Conservation (phyloP, 208 protist genomes). For the Strigomonas culicis region DNA sequence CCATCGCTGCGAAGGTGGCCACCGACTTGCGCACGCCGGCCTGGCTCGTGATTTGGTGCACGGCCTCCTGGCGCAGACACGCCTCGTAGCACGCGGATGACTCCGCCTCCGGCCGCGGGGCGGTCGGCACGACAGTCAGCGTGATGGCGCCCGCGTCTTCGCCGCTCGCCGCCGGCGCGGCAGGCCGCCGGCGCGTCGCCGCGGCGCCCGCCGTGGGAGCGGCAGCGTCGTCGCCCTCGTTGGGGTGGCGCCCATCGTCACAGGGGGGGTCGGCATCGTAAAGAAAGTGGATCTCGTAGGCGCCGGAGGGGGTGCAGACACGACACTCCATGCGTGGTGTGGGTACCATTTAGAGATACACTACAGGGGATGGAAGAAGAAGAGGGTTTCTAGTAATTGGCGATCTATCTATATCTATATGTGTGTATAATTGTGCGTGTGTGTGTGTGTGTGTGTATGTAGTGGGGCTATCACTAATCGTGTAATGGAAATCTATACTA, state of each 20-base stretch:
- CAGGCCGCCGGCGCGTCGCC: no score
- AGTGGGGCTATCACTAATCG: not conserved
- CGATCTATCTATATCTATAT: not conserved
- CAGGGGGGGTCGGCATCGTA: constrained; percentile 19
- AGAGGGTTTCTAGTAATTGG: not conserved
- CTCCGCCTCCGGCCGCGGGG: no score
- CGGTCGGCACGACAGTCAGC: no score
- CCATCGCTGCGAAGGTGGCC: constrained; percentile 61
- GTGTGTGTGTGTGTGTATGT: not conserved
- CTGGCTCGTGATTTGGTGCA: constrained; percentile 41
- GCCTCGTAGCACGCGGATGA: no score
- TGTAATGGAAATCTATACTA: no score
- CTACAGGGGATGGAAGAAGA: constrained; percentile 10
- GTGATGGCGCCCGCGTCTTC: no score
- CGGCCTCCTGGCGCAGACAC: not conserved
- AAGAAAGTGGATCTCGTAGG: constrained; percentile 56
- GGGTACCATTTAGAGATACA: not conserved
- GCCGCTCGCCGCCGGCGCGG: no score
- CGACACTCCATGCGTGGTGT: constrained; percentile 42
- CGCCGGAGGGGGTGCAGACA: constrained; percentile 69
- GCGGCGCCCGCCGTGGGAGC: not conserved
- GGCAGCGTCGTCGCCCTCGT: constrained; percentile 3
- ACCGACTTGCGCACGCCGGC: constrained; percentile 78
- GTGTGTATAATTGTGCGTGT: not conserved
- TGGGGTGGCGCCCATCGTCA: not conserved